Conservation (phyloP, 441 rosid species). For the Francoa sonchifolia region DNA sequence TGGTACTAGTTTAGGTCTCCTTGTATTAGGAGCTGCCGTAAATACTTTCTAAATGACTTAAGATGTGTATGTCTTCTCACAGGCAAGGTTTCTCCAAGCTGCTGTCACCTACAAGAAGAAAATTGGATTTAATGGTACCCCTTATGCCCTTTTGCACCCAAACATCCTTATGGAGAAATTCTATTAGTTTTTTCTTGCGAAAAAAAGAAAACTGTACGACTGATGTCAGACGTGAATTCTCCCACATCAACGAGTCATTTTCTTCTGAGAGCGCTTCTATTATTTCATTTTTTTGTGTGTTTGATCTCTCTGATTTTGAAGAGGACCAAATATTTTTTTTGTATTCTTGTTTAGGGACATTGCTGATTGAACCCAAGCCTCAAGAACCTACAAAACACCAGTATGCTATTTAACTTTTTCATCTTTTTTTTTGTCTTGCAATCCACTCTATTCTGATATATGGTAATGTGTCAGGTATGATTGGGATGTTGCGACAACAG, state of each 20-base stretch:
- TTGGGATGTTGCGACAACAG: slow-evolving; percentile 97
- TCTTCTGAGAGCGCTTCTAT: neutral
- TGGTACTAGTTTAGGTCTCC: slow-evolving; percentile 25
- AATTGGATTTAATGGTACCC: slow-evolving; percentile 85
- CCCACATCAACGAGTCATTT: neutral
- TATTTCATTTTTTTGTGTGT: neutral
- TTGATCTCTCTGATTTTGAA: neutral
- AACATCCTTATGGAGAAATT: too few species aligned
- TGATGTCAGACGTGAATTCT: too few species aligned
- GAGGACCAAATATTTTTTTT: neutral
- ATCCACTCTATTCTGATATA: neutral
- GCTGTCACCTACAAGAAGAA: slow-evolving; percentile 91
- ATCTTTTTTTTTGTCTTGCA: neutral
- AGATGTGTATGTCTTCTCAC: slow-evolving; percentile 10
- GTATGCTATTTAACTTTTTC: slow-evolving; percentile 20
- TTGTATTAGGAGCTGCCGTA: too few species aligned
- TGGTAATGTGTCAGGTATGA: slow-evolving; percentile 39
- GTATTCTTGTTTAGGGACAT: slow-evolving; percentile 47
- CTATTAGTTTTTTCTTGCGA: too few species aligned
- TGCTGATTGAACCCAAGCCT: slow-evolving; percentile 94
- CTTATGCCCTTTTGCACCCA: too few species aligned
- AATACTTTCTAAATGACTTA: too few species aligned
- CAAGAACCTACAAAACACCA: slow-evolving; percentile 99
- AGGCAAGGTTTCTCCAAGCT: slow-evolving; percentile 81
- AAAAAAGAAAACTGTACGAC: too few species aligned